These are phyloP conservation scores for Ogataea nitratoaversa DNA, from an alignment of 805 yeast genomes.

Conservation along the genomic window DNA sequence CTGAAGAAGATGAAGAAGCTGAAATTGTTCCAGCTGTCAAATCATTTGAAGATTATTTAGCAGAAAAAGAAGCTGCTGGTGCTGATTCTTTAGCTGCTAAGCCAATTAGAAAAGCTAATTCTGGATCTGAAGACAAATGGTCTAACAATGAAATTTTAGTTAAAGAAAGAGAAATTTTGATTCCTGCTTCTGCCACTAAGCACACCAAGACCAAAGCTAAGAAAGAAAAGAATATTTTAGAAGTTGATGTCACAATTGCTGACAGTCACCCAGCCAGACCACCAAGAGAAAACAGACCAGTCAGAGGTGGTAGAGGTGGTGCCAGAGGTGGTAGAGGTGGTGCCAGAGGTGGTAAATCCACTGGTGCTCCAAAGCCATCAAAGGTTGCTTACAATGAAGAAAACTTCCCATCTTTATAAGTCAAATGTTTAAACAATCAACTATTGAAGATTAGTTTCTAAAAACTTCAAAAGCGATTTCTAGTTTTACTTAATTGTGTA, in stretches of 20 bases:
- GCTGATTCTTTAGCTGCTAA: slow-evolving; percentile 25
- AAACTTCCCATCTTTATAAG: slow-evolving; percentile 69
- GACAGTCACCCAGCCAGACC: slow-evolving; percentile 44
- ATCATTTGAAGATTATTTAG: slow-evolving; percentile 85
- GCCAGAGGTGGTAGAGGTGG: slow-evolving; percentile 34
- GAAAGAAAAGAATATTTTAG: slow-evolving; percentile 79
- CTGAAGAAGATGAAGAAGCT: slow-evolving; percentile 42
- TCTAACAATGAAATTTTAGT: slow-evolving; percentile 55
- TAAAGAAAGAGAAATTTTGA: slow-evolving; percentile 59
- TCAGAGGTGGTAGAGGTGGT: slow-evolving; percentile 31
- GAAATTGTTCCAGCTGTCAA: slow-evolving; percentile 36
- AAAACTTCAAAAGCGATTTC: not conserved
- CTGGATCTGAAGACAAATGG: slow-evolving; percentile 52
- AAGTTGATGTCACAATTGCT: slow-evolving; percentile 67
- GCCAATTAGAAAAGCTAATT: slow-evolving; percentile 48
- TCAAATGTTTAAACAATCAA: not conserved
- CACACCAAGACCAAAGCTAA: slow-evolving; percentile 64
- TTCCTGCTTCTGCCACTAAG: slow-evolving; percentile 62
- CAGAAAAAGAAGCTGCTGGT: slow-evolving; percentile 48
- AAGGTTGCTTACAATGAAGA: slow-evolving; percentile 38
- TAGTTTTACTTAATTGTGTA: not conserved
- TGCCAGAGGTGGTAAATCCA: slow-evolving; percentile 26
- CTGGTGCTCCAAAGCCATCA: slow-evolving; percentile 24
- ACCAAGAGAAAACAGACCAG: slow-evolving; percentile 24
- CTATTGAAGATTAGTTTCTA: too few relatives aligned